These are phyloP conservation scores for Fusarium sp. DNA, from an alignment of 2,329 filamentous ascomycete genomes.

Conservation along the genomic window DNA sequence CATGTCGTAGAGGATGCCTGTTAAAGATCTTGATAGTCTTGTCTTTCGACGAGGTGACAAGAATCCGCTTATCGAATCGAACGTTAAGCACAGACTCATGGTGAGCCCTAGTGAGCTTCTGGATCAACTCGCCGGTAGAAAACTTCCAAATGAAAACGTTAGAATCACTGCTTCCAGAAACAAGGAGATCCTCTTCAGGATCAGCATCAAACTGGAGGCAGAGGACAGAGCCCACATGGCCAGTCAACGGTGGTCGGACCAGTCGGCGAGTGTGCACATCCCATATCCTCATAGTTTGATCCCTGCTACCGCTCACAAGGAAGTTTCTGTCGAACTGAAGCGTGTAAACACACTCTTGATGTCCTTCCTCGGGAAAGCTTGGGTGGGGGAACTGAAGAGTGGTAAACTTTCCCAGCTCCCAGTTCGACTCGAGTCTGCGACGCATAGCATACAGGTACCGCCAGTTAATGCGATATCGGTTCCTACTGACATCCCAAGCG, in stretches of 20 bases:
- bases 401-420: constrained; percentile 79
- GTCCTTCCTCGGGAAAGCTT: constrained; percentile 78
- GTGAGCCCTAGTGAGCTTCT: constrained; percentile 79
- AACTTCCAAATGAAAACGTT: constrained; percentile 92
- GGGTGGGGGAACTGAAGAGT: constrained; percentile 94
- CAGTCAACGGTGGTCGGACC: constrained; percentile 73
- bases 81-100: constrained; percentile 92
- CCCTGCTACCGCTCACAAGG: constrained; percentile 91
- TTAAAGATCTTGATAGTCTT: constrained; percentile 98
- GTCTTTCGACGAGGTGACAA: constrained; percentile 98
- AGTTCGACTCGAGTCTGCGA: constrained; percentile 84
- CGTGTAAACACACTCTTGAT: constrained; percentile 92
- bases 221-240: constrained; percentile 85
- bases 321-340: constrained; percentile 87
- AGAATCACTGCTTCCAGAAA: constrained; percentile 92
- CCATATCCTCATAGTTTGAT: constrained; percentile 89
- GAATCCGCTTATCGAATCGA: constrained; percentile 85
- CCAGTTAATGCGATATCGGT: constrained; percentile 79
- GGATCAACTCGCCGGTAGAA: constrained; percentile 83
- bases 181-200: constrained; percentile 87
- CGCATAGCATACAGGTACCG: constrained; percentile 91
- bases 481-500: constrained; percentile 58
- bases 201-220: constrained; percentile 94
- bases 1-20: constrained; percentile 69
- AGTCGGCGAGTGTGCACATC: constrained; percentile 82